These are phyloP conservation scores for Trichoderma lentiforme DNA, from an alignment of 2,329 filamentous ascomycete genomes.

Conservation along the genomic window DNA sequence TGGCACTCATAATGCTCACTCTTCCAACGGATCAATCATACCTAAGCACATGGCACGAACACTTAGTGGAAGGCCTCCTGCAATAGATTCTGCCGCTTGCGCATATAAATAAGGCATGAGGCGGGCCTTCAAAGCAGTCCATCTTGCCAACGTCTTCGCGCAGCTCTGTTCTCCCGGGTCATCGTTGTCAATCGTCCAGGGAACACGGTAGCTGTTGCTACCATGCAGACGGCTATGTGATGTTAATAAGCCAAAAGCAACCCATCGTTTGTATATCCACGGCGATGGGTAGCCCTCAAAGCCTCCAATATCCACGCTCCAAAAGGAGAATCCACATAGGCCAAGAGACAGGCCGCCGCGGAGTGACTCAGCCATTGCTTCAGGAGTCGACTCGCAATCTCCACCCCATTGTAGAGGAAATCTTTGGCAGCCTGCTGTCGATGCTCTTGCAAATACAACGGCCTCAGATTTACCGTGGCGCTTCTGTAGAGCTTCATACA, in stretches of 20 bases:
- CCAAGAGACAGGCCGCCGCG: slow-evolving; percentile 63
- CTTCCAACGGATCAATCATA: neutral
- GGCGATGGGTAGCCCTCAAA: slow-evolving; percentile 66
- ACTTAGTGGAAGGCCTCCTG: slow-evolving; percentile 56
- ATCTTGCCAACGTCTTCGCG: slow-evolving; percentile 47
- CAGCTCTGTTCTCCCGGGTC: slow-evolving; percentile 53
- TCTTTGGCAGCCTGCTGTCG: slow-evolving; percentile 64
- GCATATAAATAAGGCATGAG: slow-evolving; percentile 52
- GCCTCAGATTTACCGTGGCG: slow-evolving; percentile 52
- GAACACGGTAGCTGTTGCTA: slow-evolving; percentile 68
- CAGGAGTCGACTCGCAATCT: slow-evolving; percentile 70
- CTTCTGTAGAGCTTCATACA: slow-evolving; percentile 62
- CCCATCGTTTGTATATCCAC: slow-evolving; percentile 74
- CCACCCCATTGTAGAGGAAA: slow-evolving; percentile 72
- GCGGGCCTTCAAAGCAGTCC: slow-evolving; percentile 48
- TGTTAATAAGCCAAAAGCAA: slow-evolving; percentile 70
- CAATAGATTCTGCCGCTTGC: slow-evolving; percentile 40
- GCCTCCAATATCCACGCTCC: slow-evolving; percentile 68
- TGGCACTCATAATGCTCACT: neutral
- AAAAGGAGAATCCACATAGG: slow-evolving; percentile 63
- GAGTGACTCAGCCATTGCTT: slow-evolving; percentile 69
- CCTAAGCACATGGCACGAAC: slow-evolving; percentile 61
- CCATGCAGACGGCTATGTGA: slow-evolving; percentile 69
- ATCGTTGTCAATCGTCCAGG: slow-evolving; percentile 67
- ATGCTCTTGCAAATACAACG: slow-evolving; percentile 63